phyloP scores from a whole-genome alignment of 2,329 filamentous ascomycete genomes.

The Alternaria sp. region DNA sequence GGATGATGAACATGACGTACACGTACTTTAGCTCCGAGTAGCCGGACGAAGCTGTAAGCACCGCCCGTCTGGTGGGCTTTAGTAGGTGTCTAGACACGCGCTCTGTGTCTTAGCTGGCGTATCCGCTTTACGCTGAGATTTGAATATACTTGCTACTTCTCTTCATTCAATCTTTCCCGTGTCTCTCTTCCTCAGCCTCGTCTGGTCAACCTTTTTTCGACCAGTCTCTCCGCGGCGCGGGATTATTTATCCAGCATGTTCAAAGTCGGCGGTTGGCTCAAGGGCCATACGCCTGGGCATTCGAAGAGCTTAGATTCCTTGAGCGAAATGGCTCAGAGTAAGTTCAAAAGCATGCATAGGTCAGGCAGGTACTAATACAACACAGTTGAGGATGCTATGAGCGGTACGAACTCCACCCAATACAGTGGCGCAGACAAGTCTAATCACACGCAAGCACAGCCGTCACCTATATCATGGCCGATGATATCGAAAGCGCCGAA shows the following conservation, averaged over 20 bases:
- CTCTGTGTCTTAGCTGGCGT: conserved; percentile 2
- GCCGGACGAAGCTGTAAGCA: conserved; percentile 25
- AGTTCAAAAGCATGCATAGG: background rate
- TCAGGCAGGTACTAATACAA: conserved; percentile 20
- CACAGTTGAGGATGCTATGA: conserved; percentile 56
- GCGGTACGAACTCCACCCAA: conserved; percentile 41
- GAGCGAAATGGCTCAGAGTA: conserved; percentile 64
- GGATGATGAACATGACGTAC: conserved; percentile 23
- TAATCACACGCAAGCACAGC: conserved; percentile 53
- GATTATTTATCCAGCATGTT: conserved; percentile 29
- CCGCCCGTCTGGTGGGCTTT: conserved; percentile 3
- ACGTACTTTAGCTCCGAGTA: conserved; percentile 17
- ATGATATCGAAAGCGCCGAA: conserved; percentile 87
- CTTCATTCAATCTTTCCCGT: background rate
- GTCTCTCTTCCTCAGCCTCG: background rate
- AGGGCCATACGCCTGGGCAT: conserved; percentile 46
- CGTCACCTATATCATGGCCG: conserved; percentile 79
- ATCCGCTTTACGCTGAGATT: background rate
- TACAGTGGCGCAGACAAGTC: conserved; percentile 10
- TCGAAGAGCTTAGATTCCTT: conserved; percentile 64
- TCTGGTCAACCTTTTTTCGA: background rate
- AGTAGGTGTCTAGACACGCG: conserved; percentile 9
- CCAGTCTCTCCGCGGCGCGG: background rate
- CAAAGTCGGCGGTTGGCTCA: conserved; percentile 50
- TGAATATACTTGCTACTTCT: background rate